Conservation (phyloP, 306 rosid genomes). For the Canavalia ensiformis region DNA sequence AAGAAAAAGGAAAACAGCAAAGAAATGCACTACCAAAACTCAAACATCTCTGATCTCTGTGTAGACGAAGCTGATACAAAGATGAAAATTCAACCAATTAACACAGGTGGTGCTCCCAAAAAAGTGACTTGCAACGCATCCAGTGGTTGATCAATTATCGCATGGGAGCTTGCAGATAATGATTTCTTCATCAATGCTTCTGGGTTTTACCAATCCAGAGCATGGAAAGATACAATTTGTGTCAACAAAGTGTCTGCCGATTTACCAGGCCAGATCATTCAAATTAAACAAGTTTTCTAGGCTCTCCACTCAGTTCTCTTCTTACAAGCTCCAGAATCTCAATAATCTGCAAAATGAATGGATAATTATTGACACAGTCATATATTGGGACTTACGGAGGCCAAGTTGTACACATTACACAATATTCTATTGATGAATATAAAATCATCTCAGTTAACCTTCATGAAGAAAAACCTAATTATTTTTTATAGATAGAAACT, state of each 20-base stretch:
- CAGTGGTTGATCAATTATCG: constrained; percentile 1
- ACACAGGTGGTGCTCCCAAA: constrained; percentile 21
- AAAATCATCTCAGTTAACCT: constrained; percentile 28
- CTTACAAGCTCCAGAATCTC: constrained; percentile 84
- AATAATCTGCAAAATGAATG: constrained; percentile 63
- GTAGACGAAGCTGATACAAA: neutral
- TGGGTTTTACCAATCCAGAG: constrained; percentile 27
- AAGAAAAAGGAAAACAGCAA: neutral
- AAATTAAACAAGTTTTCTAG: constrained; percentile 54
- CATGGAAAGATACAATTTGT: constrained; percentile 7
- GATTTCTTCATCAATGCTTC: constrained; percentile 28
- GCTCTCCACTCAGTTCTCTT: constrained; percentile 68
- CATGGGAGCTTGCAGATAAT: neutral
- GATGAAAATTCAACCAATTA: constrained; percentile 14
- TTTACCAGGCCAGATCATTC: constrained; percentile 55
- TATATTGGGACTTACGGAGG: neutral
- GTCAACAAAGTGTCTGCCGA: constrained; percentile 12
- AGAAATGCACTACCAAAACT: constrained; percentile 9
- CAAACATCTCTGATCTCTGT: constrained; percentile 6
- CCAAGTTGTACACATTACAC: neutral
- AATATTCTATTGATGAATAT: constrained; percentile 33
- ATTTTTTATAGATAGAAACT: neutral
- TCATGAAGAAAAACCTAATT: constrained; percentile 2
- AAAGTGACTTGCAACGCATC: constrained; percentile 25
- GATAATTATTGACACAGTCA: constrained; percentile 30